Percentiles rank a stretch among this genome's conserved stretches.
Conservation (phyloP, 352 stramenopile species). For the Saprolegnia parasitica region DNA sequence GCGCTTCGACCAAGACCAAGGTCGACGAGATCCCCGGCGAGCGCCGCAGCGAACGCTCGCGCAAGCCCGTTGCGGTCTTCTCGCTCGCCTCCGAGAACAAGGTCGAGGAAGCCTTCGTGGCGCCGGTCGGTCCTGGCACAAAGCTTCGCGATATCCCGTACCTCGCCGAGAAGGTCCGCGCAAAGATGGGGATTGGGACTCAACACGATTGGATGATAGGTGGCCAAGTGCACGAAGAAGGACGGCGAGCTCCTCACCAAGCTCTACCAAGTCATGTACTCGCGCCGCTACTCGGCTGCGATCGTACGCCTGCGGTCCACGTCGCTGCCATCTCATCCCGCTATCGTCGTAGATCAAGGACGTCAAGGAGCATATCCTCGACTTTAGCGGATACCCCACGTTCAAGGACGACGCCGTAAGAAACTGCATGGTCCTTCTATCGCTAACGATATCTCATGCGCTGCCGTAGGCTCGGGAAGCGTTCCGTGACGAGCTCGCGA, state of each 20-base stretch:
- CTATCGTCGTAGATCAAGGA: slow-evolving; percentile 48
- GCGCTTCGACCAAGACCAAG: not conserved
- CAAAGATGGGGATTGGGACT: not conserved
- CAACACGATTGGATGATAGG: slow-evolving; percentile 32
- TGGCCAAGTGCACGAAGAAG: slow-evolving; percentile 66
- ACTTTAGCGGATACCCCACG: slow-evolving; percentile 54
- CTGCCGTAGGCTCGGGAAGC: slow-evolving; percentile 28
- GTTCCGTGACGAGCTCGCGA: slow-evolving; percentile 51
- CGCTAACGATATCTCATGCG: not conserved
- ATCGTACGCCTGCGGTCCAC: slow-evolving; percentile 44
- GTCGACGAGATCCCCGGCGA: slow-evolving; percentile 9
- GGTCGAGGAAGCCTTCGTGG: slow-evolving; percentile 57
- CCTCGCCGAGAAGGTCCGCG: slow-evolving; percentile 44
- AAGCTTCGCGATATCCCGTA: slow-evolving; percentile 65
- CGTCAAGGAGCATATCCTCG: slow-evolving; percentile 78
- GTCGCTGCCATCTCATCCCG: not conserved
- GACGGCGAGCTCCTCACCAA: slow-evolving; percentile 64
- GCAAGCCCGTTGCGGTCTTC: slow-evolving; percentile 4
- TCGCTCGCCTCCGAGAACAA: slow-evolving; percentile 31
- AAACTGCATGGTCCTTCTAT: too few relatives aligned
- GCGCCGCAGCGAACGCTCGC: slow-evolving; percentile 13
- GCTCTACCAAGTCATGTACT: slow-evolving; percentile 79
- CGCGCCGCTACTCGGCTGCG: slow-evolving; percentile 69
- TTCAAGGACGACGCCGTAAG: slow-evolving; percentile 68
- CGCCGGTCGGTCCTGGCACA: slow-evolving; percentile 45